These are phyloP conservation scores for Microascus cirrosus DNA, from an alignment of 2,329 filamentous ascomycete genomes.

Conservation along the genomic window DNA sequence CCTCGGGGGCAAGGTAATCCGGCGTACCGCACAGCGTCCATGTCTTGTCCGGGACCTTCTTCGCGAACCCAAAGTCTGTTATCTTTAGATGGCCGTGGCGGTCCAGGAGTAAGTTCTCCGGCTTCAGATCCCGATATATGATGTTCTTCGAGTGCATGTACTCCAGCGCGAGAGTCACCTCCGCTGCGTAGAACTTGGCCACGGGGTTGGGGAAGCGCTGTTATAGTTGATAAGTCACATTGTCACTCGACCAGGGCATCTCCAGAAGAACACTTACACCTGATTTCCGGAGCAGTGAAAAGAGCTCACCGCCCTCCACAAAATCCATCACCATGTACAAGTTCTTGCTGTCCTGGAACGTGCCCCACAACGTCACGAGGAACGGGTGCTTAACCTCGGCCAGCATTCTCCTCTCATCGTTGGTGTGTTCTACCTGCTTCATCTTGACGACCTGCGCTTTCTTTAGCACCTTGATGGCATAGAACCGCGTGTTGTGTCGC, in stretches of 20 bases:
- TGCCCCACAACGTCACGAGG: constrained; percentile 95
- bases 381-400: constrained; percentile 97
- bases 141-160: constrained; percentile 93
- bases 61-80: constrained; percentile 97
- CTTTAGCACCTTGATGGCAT: constrained; percentile 96
- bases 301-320: constrained; percentile 94
- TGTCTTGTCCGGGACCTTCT: constrained; percentile 96
- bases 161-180: constrained; percentile 90
- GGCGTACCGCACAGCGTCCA: constrained; percentile 98
- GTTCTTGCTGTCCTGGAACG: constrained; percentile 90
- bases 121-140: constrained; percentile 95
- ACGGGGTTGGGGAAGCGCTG: constrained; percentile 98
- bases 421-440: constrained; percentile 99
- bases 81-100: constrained; percentile 93
- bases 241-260: neutral
- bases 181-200: constrained; percentile 97
- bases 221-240: neutral
- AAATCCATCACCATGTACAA: constrained; percentile 99
- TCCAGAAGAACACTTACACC: constrained; percentile 41
- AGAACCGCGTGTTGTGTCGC: constrained; percentile 95
- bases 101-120: constrained; percentile 85
- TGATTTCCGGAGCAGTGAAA: constrained; percentile 90
- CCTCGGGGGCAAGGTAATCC: constrained; percentile 93
- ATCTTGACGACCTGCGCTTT: constrained; percentile 98
- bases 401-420: constrained; percentile 93